These are phyloP conservation scores for Globisporangium paddicum DNA, from an alignment of 352 stramenopile species.

Conservation along the genomic window DNA sequence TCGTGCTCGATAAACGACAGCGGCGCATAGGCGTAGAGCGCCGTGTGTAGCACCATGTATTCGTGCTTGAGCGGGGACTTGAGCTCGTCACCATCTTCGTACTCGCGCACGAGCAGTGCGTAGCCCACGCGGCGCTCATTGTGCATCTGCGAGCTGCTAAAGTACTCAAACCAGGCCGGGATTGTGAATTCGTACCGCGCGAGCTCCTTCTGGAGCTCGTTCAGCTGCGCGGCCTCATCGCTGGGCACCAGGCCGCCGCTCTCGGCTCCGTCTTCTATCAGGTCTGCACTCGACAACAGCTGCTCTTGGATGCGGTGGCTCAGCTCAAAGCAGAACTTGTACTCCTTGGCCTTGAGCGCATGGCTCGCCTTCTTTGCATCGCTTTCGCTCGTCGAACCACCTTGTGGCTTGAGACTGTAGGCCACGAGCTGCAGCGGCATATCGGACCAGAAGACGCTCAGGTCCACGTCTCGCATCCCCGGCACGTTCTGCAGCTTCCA, in stretches of 20 bases:
- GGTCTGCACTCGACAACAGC: neutral
- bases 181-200: slow-evolving; percentile 29
- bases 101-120: slow-evolving; percentile 29
- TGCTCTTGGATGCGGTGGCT: slow-evolving; percentile 25
- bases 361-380: slow-evolving; percentile 27
- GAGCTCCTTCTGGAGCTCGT: slow-evolving; percentile 24
- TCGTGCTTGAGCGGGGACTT: slow-evolving; percentile 9
- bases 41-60: slow-evolving; percentile 34
- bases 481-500: slow-evolving; percentile 56
- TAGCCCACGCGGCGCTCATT: slow-evolving; percentile 47
- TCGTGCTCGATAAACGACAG: slow-evolving; percentile 35
- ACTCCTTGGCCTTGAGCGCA: slow-evolving; percentile 34
- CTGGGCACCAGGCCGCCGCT: neutral
- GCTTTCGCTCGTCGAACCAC: slow-evolving; percentile 1
- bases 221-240: slow-evolving; percentile 12
- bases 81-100: slow-evolving; percentile 1
- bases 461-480: slow-evolving; percentile 35
- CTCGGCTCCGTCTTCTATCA: neutral
- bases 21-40: slow-evolving; percentile 31
- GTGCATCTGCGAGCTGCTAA: slow-evolving; percentile 28
- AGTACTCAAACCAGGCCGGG: slow-evolving; percentile 54
- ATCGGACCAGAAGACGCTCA: slow-evolving; percentile 49
- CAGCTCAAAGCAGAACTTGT: slow-evolving; percentile 54
- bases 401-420: slow-evolving; percentile 35
- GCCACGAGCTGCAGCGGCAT: slow-evolving; percentile 58